phyloP scores from a whole-genome alignment of 2,329 filamentous ascomycete genomes.

The Didymellaceae sp. region DNA sequence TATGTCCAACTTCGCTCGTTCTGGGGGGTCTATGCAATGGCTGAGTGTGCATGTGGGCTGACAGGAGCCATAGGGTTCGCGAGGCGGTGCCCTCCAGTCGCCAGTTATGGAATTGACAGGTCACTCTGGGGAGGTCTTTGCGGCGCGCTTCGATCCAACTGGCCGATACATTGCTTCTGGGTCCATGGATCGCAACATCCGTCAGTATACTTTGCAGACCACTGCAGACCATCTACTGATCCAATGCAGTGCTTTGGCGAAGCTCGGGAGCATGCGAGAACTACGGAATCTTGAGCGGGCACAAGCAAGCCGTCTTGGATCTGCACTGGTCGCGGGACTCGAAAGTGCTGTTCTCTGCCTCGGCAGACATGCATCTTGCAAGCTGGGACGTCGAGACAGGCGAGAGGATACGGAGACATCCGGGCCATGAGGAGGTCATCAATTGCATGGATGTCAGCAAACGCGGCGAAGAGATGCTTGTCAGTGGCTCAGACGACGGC shows the following conservation, averaged over 20 bases:
- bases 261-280: conserved; percentile 94
- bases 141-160: conserved; percentile 86
- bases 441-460: conserved; percentile 89
- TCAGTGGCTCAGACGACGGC: conserved; percentile 93
- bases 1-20: conserved; percentile 61
- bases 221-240: conserved; percentile 21
- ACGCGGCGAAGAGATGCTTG: conserved; percentile 85
- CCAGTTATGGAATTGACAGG: conserved; percentile 92
- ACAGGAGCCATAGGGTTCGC: conserved; percentile 65
- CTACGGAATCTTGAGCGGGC: conserved; percentile 85
- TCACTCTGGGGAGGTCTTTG: conserved; percentile 83
- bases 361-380: conserved; percentile 89
- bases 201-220: conserved; percentile 58
- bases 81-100: conserved; percentile 83
- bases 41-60: conserved; percentile 36
- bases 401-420: conserved; percentile 87
- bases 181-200: conserved; percentile 90
- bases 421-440: conserved; percentile 95
- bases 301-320: conserved; percentile 89
- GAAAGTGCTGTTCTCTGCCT: conserved; percentile 86
- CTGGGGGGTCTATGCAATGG: not conserved
- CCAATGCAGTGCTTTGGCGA: conserved; percentile 79
- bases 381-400: conserved; percentile 96
- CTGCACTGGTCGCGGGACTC: conserved; percentile 97
- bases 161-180: conserved; percentile 91